Evolutionary conservation across 2,329 filamentous ascomycete genomes (phyloP), one percentile per base, ranked within the genome.

Genomic region (Pseudogymnoascus sp.): DNA sequence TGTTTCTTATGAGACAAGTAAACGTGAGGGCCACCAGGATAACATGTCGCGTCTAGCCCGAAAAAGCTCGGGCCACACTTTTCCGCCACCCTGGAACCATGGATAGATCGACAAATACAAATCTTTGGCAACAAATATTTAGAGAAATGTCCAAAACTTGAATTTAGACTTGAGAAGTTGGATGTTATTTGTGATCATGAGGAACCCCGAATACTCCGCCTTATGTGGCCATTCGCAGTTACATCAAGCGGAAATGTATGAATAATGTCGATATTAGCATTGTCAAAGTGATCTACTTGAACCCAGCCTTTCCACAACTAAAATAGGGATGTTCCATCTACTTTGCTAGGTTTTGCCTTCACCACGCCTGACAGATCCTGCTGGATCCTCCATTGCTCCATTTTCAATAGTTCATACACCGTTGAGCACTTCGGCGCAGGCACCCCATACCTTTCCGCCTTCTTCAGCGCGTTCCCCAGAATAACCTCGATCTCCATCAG

Each of bases 401-500:
- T 80, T 69, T 78, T 77, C 61, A 83, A 69, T 62, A 83, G 66
- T 11, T 80, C 80, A 73, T 84, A 84, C 68, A 84, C 69, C 14
- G 71, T 81, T 70, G 83, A 79, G 67, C 82, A 62, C 66, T 80
- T 70, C 7, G 79, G 79, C 79, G 82, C 80, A 65, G 81, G 79
- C 9, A 78, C 70, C 0, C 80, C 81, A 60, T 78, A 74, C 63
- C 76, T 75, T 62, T 78, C 72, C 11, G 80, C 81, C 33, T 81
- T 77, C 61, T 79, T 69, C 36, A 83, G 76, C 3, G 81, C 80
- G 68, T 83, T 82, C 1, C 81, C 81, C 20, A 84, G 63, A 39
- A 83, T 83, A 30, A 83, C 81, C 66, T 84, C 81, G 62, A 83
- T 66, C 68, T 84, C 81, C 79, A 83, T 79, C 35, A 68, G 73